Evolutionary conservation across 176 grass and related monocot genomes (phyloP), one percentile per base, ranked within the genome.

Genomic region (Aegilops tauschii): DNA sequence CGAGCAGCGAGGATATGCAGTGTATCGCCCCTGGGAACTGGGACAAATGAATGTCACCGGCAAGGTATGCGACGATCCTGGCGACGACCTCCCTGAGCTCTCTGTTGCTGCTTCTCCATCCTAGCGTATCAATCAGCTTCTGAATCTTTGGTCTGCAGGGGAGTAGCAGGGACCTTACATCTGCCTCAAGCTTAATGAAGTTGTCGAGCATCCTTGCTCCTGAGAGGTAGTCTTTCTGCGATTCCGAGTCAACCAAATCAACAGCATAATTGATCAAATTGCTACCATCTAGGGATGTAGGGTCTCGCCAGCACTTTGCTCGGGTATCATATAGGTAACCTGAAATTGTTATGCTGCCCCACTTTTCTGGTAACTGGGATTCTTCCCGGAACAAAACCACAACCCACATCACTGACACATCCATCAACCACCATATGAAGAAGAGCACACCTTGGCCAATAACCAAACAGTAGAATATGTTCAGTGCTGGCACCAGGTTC

Each of bases 401-500:
- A 9, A 4, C 0, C 2, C 0, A 0, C 6, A 0, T 0, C 1
- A 1, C 59, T 1, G 45, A 4, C 3, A 1, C 8, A 6, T 49
- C 12, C 1, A 5, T 49, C 45, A 5, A 4, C 12, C 0, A 37
- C 0, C 59, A 28, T 14, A 61, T 8, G 1, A 1, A 42, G 45
- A 13, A 79, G 2, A 39, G 36, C 21, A 3, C 8, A 9, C 77
- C 56, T 40, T 79, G 77, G 77, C 13, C 17, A 42, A 79, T 9
- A 64, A 79, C 59, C 8, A 79, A n/a, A 63, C 34, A 20, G 28
- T 80, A 80, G 61, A 80, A 80, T 45, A 80, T 45, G 13, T 21
- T 27, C 2, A 80, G 61, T 12, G 61, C 23, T 30, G 78, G 61
- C n/a, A 65, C 29, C 36, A 65, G 13, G 61, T 65, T 44, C 9